Evolutionary conservation across 345 rosid species (phyloP).

Genomic region (Rhodamnia argentea): DNA sequence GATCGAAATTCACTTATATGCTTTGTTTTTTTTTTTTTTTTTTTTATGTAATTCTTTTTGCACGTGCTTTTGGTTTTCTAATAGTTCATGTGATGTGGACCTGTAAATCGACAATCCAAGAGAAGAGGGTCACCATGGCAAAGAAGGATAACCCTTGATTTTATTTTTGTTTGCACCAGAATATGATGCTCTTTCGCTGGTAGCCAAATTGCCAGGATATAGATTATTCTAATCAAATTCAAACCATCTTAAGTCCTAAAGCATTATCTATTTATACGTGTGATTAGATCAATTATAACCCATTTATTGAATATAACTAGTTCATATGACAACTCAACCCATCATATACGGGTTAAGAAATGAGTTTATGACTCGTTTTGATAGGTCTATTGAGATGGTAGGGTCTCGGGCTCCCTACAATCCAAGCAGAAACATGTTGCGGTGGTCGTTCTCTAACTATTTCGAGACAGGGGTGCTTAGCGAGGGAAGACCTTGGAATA

Average conservation of each 20-base stretch:
- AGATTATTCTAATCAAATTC: background rate
- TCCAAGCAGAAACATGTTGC: background rate
- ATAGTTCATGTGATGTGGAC: background rate
- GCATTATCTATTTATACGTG: no score
- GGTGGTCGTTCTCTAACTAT: background rate
- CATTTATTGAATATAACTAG: no score
- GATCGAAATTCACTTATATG: background rate
- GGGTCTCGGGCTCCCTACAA: background rate
- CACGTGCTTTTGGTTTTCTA: background rate
- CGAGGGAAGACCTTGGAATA: background rate
- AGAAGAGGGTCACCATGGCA: background rate
- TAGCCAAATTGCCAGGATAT: background rate
- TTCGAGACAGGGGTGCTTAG: background rate
- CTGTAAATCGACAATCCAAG: background rate
- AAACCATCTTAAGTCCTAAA: no score
- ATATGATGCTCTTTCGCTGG: background rate
- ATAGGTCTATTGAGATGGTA: no score
- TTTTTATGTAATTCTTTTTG: no score
- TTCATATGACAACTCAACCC: no score
- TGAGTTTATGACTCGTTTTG: no score
- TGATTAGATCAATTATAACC: no score
- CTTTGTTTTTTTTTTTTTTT: no score
- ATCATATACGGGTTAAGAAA: no score
- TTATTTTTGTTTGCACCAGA: background rate
- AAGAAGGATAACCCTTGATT: background rate